Evolutionary conservation across 2,329 filamentous ascomycete genomes (phyloP).

Genomic region (Penicillium psychrosexuale): DNA sequence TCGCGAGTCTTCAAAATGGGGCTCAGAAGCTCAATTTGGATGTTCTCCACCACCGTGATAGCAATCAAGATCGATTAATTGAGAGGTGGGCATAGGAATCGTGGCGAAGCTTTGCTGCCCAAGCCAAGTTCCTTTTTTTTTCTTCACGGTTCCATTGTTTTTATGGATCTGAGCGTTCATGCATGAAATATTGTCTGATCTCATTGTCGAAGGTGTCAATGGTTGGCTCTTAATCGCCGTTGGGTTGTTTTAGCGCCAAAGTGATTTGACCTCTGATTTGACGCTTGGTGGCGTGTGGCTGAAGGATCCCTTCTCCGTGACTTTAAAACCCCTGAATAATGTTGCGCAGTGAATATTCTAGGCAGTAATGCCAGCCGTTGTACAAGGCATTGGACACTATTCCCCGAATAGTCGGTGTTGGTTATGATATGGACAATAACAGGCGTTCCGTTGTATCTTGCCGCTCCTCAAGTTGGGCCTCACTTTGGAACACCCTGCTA

Average conservation of each 20-base stretch:
- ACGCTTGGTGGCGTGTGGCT: conserved; percentile 3
- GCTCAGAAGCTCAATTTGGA: conserved; percentile 35
- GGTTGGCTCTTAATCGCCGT: conserved; percentile 11
- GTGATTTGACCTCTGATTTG: conserved; percentile 13
- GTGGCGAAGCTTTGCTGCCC: not conserved
- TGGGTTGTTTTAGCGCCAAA: conserved; percentile 3
- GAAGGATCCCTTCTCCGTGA: not conserved
- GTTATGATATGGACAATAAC: not conserved
- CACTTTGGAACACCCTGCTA: not conserved
- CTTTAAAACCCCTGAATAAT: not conserved
- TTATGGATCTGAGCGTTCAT: not conserved
- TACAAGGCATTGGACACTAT: not conserved
- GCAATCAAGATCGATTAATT: conserved; percentile 31
- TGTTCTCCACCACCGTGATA: conserved; percentile 32
- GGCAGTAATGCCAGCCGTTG: not conserved
- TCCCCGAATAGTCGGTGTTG: not conserved
- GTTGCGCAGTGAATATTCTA: conserved; percentile 1
- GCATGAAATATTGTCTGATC: not conserved
- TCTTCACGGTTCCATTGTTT: not conserved
- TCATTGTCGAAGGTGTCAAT: not conserved
- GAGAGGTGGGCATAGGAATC: conserved; percentile 30
- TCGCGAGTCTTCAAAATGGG: conserved; percentile 32
- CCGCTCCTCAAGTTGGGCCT: not conserved
- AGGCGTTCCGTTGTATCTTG: not conserved
- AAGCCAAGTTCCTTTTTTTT: not conserved